Percentiles rank a stretch among this genome's conserved stretches.
These are phyloP conservation scores for Fusarium sp. DNA, from an alignment of 2,329 filamentous ascomycete species.

Conservation along the genomic window DNA sequence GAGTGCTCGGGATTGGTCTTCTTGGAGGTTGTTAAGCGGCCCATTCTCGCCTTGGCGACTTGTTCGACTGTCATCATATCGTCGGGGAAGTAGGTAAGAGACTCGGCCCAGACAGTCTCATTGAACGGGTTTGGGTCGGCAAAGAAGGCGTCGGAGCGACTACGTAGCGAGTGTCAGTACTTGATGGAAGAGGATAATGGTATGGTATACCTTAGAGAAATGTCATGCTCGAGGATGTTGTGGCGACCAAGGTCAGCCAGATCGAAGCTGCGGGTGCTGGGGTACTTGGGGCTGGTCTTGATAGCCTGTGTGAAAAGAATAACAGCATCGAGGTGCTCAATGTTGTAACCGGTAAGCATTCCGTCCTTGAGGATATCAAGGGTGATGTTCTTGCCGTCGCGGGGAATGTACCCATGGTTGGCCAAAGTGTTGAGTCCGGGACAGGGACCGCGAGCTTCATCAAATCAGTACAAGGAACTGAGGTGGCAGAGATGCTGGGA, in stretches of 20 bases:
- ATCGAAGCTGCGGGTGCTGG: background rate
- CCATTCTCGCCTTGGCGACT: conserved; percentile 8
- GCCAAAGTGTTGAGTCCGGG: conserved; percentile 4
- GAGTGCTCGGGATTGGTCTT: conserved; percentile 1
- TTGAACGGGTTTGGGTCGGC: conserved; percentile 6
- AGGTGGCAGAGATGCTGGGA: accelerated
- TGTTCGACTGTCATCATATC: conserved; percentile 2
- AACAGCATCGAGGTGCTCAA: background rate
- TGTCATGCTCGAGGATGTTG: conserved; percentile 4
- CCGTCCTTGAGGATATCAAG: background rate
- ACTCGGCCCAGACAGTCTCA: background rate
- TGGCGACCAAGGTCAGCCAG: background rate
- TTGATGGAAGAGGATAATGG: accelerated
- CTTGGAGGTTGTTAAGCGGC: background rate
- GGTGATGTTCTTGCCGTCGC: background rate
- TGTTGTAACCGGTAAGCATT: conserved; percentile 3
- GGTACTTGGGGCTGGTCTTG: conserved; percentile 4
- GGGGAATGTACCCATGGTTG: conserved; percentile 10
- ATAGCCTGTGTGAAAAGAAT: conserved; percentile 6
- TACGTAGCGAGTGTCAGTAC: background rate
- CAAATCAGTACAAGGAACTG: background rate
- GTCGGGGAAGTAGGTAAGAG: background rate
- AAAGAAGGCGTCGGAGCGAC: conserved; percentile 7
- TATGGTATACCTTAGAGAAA: background rate
- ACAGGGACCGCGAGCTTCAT: conserved; percentile 2